Evolutionary conservation across 2,329 filamentous ascomycete species (phyloP), one percentile per base, ranked within the genome.

Genomic region (Colletotrichum costaricense): DNA sequence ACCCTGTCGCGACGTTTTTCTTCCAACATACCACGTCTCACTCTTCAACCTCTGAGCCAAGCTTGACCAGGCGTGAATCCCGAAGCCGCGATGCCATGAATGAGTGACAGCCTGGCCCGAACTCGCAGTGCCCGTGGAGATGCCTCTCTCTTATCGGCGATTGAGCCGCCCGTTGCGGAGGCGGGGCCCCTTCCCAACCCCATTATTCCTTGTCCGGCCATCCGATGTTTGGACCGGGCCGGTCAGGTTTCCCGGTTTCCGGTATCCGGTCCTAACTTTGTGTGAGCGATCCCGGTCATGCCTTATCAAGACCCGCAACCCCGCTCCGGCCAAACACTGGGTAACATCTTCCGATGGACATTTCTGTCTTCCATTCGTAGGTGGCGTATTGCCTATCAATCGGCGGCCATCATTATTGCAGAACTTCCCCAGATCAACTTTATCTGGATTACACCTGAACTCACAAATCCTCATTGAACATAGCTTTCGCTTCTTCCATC

Each of bases 1-100:
- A 73, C 71, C 71, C 71, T 65, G 60, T 70, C 46, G 71, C 71
- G 71, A 71, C 56, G 22, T 62, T 66, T 73, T 70, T 16, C n/a
- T 66, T 65, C 57, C 46, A 70, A 65, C 71, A 73, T 57, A 66
- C 55, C 71, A 70, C 38, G 7, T 49, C 26, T 52, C 46, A 54
- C 46, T 57, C 16, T 30, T n/a, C 14, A 33, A 28, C 67, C 3
- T 19, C n/a, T 24, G 7, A 24, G 3, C 22, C 26, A 28, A 28
- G 22, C 16, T 56, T 14, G 54, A 26, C 24, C 26, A 5, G 14
- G 24, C 54, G 5, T 56, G 54, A 28, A 56, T 8, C 14, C 14
- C 24, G 42, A 49, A 22, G 19, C 19, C 16, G 42, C 19, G 42
- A 49, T 9, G 19, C 4, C 19, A 22, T 9, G 42, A 49, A 7